Base-by-base conservation (phyloP, 108 stramenopile species). In the Pelagomonas calceolata region DNA sequence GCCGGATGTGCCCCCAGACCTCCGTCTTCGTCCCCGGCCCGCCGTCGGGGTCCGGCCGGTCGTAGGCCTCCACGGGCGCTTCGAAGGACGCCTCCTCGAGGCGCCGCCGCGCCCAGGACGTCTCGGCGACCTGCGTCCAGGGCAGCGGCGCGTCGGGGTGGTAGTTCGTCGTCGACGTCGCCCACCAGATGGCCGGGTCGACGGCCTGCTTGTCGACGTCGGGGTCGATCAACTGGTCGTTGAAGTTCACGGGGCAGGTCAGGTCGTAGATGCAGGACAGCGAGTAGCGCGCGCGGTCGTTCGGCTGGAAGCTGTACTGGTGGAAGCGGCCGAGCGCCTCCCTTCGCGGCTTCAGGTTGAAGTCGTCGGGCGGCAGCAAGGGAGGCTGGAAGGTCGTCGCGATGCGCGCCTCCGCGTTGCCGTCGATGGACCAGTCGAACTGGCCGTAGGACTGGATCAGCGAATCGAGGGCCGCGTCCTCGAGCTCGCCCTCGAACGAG, bases 401-500 rank as follows among this genome's bases (percentile, higher is more conserved):
- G 4, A 64, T 65, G 21, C 72, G 64, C 36, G 71, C 39, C 36
- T 71, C 79, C 14, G 37, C 30, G 63, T 73, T 30, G 30, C 79
- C 51, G 14, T 65, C 70, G 34, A 60, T 26, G 32, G 60, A 39
- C 70, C 70, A 76, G 66, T 76, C 76, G 31, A 36, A 30, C 65
- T 76, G 77, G 4, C 66, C 66, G 17, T 37, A 30, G 34, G 76
- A 83, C 35, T 80, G 79, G 4, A 68, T 70, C 10, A 75, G 73
- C 17, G 30, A 68, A 0, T 66, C 65, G 31, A 68, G 65, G 34
- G 34, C 68, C 29, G 77, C 69, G 35, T 76, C 77, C 64, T 83
- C 81, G 36, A 89, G 74, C 60, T 83, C 86, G 45, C 90, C 92
- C 78, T 91, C 92, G 45, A 84, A 83, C 35, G 72, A 76, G 29